These are phyloP conservation scores for Verticillium nubilum DNA, from an alignment of 2,329 filamentous ascomycete genomes.

Conservation along the genomic window DNA sequence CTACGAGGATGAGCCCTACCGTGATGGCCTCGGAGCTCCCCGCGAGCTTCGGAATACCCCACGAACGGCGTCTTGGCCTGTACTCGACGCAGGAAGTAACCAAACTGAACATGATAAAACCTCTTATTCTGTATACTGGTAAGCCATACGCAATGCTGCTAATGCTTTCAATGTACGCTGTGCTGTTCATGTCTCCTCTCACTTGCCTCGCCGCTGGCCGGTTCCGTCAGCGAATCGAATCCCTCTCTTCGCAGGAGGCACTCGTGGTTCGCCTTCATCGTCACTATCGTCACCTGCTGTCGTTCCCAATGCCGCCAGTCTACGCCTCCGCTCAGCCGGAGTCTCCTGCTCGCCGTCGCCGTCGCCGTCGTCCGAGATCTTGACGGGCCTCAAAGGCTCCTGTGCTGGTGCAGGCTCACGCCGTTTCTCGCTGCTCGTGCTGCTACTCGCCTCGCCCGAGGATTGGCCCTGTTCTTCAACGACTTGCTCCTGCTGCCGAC, in stretches of 20 bases:
- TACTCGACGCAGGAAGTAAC: too few species aligned
- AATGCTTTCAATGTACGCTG: too few species aligned
- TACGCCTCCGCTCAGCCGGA: constrained; percentile 66
- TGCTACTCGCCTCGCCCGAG: neutral
- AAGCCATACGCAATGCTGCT: too few species aligned
- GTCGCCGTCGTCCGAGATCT: constrained; percentile 8
- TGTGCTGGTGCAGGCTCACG: neutral
- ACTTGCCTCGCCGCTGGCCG: neutral
- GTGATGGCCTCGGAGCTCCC: too few species aligned
- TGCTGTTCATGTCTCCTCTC: neutral
- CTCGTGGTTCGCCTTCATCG: constrained; percentile 54
- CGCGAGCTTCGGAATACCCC: too few species aligned
- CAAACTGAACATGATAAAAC: too few species aligned
- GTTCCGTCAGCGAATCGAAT: constrained; percentile 55
- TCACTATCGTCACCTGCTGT: constrained; percentile 36
- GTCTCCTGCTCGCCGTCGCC: constrained; percentile 54
- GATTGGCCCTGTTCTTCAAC: constrained; percentile 2
- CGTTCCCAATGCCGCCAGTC: constrained; percentile 69
- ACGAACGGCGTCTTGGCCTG: too few species aligned
- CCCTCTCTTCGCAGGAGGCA: constrained; percentile 46
- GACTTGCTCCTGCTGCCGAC: neutral
- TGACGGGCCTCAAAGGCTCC: constrained; percentile 1
- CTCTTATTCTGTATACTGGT: too few species aligned
- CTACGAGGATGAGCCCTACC: too few species aligned
- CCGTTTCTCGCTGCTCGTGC: constrained; percentile 3